Evolutionary conservation across 805 yeast species (phyloP).

Genomic region (Jamesozyma rosinii): DNA sequence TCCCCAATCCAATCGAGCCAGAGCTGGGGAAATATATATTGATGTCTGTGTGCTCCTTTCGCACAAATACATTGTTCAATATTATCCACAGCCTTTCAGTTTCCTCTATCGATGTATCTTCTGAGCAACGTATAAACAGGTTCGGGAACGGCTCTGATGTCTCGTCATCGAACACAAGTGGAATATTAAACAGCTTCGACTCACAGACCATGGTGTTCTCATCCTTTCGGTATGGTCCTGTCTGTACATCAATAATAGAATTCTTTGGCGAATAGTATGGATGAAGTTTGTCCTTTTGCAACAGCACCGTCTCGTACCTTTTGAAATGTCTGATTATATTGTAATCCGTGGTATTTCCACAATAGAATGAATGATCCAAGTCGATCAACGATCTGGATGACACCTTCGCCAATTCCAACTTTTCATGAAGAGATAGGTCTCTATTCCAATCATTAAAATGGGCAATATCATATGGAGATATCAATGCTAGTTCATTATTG

Average conservation of each 20-base stretch:
- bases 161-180: conserved; percentile 32
- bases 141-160: not conserved
- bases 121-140: conserved; percentile 43
- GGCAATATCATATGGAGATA: conserved; percentile 33
- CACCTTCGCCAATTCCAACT: conserved; percentile 76
- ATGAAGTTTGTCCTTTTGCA: conserved; percentile 5
- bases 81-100: conserved; percentile 25
- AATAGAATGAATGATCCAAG: conserved; percentile 47
- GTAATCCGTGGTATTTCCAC: conserved; percentile 74
- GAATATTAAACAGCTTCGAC: conserved; percentile 37
- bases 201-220: conserved; percentile 14
- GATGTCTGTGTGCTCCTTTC: conserved; percentile 3
- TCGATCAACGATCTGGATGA: conserved; percentile 61
- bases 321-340: conserved; percentile 30
- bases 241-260: conserved; percentile 39
- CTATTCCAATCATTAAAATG: conserved; percentile 54
- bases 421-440: conserved; percentile 62
- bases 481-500: not conserved
- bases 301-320: conserved; percentile 1
- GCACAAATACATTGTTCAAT: conserved; percentile 5
- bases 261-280: conserved; percentile 44
- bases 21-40: conserved; percentile 69
- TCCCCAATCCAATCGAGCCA: conserved; percentile 73
- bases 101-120: conserved; percentile 47
- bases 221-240: conserved; percentile 13